These are phyloP conservation scores for Geotrichum bryndzae DNA, from an alignment of 1,139 yeast genomes.

Conservation along the genomic window DNA sequence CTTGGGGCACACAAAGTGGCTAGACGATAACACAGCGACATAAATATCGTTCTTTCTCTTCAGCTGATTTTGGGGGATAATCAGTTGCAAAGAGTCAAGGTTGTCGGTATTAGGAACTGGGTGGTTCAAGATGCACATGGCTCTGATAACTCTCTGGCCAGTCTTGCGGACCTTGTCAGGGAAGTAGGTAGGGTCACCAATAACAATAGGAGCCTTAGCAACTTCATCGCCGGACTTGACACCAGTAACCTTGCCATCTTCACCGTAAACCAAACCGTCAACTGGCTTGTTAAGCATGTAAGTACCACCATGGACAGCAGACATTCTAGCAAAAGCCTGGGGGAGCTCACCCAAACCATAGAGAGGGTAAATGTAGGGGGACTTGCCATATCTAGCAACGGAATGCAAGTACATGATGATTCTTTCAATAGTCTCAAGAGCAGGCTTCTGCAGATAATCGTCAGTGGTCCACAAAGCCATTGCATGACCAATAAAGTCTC, in stretches of 20 bases:
- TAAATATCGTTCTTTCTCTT: conserved; percentile 91
- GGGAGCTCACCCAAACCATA: conserved; percentile 98
- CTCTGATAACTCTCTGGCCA: conserved; percentile 85
- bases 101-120: conserved; percentile 80
- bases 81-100: conserved; percentile 85
- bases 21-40: conserved; percentile 82
- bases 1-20: conserved; percentile 86
- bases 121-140: conserved; percentile 88
- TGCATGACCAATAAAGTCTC: conserved; percentile 96
- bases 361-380: conserved; percentile 92
- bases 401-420: conserved; percentile 80
- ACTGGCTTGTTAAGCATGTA: conserved; percentile 96
- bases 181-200: conserved; percentile 98
- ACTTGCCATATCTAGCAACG: conserved; percentile 91
- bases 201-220: conserved; percentile 88
- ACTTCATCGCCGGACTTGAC: conserved; percentile 87
- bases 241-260: conserved; percentile 70
- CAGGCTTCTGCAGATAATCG: conserved; percentile 81
- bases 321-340: conserved; percentile 94
- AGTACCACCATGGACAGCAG: conserved; percentile 98
- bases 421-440: conserved; percentile 87
- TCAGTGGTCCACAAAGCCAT: conserved; percentile 98
- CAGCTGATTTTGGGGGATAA: conserved; percentile 94
- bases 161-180: conserved; percentile 82
- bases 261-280: conserved; percentile 74